Percentiles rank a stretch among this genome's conserved stretches.
These are phyloP conservation scores for Geotrichum histeridarum DNA, from an alignment of 1,139 yeast genomes.

Conservation along the genomic window DNA sequence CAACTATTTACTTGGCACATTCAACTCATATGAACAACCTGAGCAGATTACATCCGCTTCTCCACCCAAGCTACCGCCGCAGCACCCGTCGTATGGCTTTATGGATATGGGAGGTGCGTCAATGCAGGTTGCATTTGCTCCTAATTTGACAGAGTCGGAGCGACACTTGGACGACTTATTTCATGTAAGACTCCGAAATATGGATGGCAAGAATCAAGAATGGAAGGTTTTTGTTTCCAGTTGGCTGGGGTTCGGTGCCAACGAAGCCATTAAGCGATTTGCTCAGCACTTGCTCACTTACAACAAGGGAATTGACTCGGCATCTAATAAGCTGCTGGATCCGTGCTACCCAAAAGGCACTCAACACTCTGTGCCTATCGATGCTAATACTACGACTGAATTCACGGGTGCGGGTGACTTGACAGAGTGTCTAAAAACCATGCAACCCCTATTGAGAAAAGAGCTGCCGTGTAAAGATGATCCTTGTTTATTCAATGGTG, in stretches of 20 bases:
- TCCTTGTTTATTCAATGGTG: conserved; percentile 42
- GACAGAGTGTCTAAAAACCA: conserved; percentile 53
- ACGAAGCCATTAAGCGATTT: conserved; percentile 59
- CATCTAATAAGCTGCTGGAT: conserved; percentile 39
- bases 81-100: conserved; percentile 56
- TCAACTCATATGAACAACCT: conserved; percentile 31
- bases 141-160: conserved; percentile 50
- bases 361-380: conserved; percentile 27
- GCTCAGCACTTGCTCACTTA: conserved; percentile 33
- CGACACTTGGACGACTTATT: conserved; percentile 55
- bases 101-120: conserved; percentile 85
- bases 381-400: conserved; percentile 31
- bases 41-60: conserved; percentile 11
- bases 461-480: conserved; percentile 42
- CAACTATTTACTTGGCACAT: conserved; percentile 56
- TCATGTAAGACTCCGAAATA: conserved; percentile 45
- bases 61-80: conserved; percentile 33
- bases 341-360: conserved; percentile 58
- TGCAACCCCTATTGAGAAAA: conserved; percentile 51
- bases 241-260: conserved; percentile 75
- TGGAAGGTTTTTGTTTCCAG: conserved; percentile 64
- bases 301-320: conserved; percentile 7
- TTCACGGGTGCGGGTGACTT: conserved; percentile 60
- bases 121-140: conserved; percentile 72
- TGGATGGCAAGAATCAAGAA: conserved; percentile 38